Percentiles rank a stretch among this genome's conserved stretches.
Conservation (phyloP, 768 basidiomycete genomes). For the Boletus bicolor region DNA sequence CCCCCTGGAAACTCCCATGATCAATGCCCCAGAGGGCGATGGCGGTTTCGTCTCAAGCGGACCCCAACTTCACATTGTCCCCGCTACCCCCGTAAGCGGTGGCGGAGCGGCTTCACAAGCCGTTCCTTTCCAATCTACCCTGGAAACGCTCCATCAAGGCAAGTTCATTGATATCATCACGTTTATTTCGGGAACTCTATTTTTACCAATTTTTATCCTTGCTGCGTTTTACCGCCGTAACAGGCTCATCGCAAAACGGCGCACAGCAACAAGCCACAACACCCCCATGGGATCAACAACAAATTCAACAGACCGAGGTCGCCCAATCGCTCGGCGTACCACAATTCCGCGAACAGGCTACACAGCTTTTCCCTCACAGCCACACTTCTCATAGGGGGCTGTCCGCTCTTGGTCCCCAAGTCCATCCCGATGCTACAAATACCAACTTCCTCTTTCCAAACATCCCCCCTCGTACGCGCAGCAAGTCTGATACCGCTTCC, state of each 20-base stretch:
- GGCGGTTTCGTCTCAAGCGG: conserved; percentile 45
- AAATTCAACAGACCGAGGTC: conserved; percentile 35
- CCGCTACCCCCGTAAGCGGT: conserved; percentile 75
- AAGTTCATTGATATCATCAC: conserved; percentile 34
- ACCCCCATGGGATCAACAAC: conserved; percentile 35
- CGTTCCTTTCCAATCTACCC: conserved; percentile 50
- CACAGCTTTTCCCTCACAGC: conserved; percentile 35
- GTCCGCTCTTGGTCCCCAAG: conserved; percentile 32
- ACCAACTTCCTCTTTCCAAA: conserved; percentile 38
- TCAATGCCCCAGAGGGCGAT: conserved; percentile 61
- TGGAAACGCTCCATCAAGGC: conserved; percentile 54
- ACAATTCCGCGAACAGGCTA: conserved; percentile 23
- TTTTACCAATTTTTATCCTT: conserved; percentile 27
- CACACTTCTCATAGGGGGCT: conserved; percentile 36
- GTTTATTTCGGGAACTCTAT: conserved; percentile 31
- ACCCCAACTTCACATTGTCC: conserved; percentile 74
- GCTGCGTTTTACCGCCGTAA: conserved; percentile 27
- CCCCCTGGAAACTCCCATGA: conserved; percentile 46
- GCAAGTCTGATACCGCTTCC: conserved; percentile 56
- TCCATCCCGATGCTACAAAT: conserved; percentile 36
- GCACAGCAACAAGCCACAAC: conserved; percentile 34
- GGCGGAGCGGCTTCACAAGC: conserved; percentile 47
- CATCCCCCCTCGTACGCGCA: conserved; percentile 44
- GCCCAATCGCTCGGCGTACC: conserved; percentile 29
- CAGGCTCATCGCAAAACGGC: conserved; percentile 32